Percentiles rank a stretch among this genome's conserved stretches.
Evolutionary conservation across 2,329 filamentous ascomycete species (phyloP).

Genomic region (Fusarium begoniae): DNA sequence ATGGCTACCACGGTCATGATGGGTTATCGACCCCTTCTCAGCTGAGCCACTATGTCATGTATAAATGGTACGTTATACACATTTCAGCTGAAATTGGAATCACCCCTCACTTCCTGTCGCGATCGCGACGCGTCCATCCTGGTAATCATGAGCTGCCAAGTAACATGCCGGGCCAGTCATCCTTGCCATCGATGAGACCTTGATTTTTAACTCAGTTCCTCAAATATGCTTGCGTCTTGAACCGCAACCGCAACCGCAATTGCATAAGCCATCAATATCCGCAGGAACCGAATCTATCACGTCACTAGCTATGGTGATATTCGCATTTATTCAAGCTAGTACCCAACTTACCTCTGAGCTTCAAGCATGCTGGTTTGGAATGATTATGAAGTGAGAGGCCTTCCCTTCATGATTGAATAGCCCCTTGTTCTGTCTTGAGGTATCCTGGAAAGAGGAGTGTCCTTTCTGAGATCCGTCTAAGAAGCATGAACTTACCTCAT

Average conservation of each 20-base stretch:
- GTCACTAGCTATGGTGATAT: neutral
- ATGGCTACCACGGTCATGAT: neutral
- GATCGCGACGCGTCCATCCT: constrained; percentile 26
- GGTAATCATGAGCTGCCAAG: neutral
- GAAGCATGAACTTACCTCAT: neutral
- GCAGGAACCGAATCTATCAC: neutral
- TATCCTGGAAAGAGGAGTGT: neutral
- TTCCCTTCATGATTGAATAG: neutral
- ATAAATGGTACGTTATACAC: neutral
- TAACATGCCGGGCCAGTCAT: neutral
- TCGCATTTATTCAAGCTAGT: neutral
- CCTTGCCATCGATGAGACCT: constrained; percentile 10
- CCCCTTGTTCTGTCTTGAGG: neutral
- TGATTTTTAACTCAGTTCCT: neutral
- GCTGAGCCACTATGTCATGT: constrained; percentile 15
- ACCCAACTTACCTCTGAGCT: neutral
- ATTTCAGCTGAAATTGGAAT: constrained; percentile 16
- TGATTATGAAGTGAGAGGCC: neutral
- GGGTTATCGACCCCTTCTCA: neutral
- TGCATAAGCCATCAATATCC: neutral
- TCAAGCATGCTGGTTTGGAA: neutral
- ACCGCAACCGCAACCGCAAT: constrained; percentile 10
- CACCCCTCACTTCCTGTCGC: constrained; percentile 4
- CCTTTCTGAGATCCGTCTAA: neutral
- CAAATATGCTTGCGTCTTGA: constrained; percentile 3